A percentile compares a stretch with the other conserved stretches of the same genome.
Conservation (phyloP, 2,329 filamentous ascomycete genomes). For the Ascochyta koolunga region DNA sequence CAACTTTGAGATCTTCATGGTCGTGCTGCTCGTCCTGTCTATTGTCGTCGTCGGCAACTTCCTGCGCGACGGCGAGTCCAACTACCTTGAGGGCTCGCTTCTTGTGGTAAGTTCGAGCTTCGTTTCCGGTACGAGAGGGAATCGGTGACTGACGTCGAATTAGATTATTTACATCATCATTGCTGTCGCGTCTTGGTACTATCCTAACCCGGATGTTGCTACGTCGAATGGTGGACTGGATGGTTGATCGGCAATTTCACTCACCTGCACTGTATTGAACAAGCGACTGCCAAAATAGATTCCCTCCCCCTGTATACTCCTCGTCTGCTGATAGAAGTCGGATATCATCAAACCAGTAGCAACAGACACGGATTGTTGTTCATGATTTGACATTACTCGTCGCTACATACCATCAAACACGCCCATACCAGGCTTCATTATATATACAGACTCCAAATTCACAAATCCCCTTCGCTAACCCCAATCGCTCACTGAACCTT, state of each 20-base stretch:
- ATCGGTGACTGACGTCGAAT: background rate
- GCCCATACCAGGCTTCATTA: background rate
- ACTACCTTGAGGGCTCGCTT: conserved; percentile 85
- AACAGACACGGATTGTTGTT: background rate
- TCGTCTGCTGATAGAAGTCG: too few relatives aligned
- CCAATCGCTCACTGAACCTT: conserved; percentile 11
- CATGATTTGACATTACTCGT: conserved; percentile 17
- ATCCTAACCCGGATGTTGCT: conserved; percentile 58
- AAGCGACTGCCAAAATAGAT: background rate
- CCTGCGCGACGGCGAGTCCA: conserved; percentile 83
- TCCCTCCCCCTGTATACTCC: background rate
- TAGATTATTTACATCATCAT: conserved; percentile 67
- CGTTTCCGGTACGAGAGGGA: background rate
- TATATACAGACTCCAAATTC: conserved; percentile 4
- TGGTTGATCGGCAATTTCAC: background rate
- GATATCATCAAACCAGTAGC: too few relatives aligned
- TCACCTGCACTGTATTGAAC: background rate
- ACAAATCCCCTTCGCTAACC: too few relatives aligned
- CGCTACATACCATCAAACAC: conserved; percentile 1
- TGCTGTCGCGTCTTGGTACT: conserved; percentile 66
- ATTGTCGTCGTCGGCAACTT: conserved; percentile 90
- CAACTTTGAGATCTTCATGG: conserved; percentile 87
- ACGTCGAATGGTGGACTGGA: conserved; percentile 34
- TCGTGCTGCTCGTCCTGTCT: conserved; percentile 78
- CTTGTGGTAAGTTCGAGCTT: conserved; percentile 59